phyloP scores from a whole-genome alignment of 345 rosid species.

The Pistacia vera region DNA sequence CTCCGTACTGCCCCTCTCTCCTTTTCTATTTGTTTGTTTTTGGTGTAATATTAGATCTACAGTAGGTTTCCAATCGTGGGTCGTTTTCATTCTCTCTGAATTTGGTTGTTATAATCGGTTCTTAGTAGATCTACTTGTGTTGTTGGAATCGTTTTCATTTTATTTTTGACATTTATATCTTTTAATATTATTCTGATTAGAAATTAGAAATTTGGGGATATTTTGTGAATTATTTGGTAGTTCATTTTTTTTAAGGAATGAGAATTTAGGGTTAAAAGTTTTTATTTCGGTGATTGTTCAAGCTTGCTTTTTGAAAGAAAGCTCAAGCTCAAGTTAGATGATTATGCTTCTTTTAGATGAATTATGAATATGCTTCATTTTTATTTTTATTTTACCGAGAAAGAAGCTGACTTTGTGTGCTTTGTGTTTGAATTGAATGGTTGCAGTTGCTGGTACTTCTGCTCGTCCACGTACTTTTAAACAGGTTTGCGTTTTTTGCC shows the following conservation, averaged over 20 bases:
- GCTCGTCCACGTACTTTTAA: constrained; percentile 82
- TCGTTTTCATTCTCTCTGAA: constrained; percentile 3
- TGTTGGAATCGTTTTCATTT: too few species aligned
- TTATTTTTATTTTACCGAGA: not conserved
- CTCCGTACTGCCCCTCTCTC: constrained; percentile 34
- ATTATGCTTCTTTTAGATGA: too few species aligned
- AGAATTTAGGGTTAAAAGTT: not conserved
- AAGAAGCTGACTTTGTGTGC: not conserved
- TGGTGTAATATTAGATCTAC: constrained; percentile 6
- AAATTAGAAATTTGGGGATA: too few species aligned
- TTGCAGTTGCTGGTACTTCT: constrained; percentile 88
- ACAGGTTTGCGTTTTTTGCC: constrained; percentile 43
- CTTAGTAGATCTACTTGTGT: not conserved
- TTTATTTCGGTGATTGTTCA: not conserved
- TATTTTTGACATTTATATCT: too few species aligned
- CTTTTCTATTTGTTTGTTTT: not conserved
- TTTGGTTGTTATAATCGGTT: not conserved
- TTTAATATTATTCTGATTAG: too few species aligned
- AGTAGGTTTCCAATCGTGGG: not conserved
- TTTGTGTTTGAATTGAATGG: constrained; percentile 11
- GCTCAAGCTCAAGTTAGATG: not conserved
- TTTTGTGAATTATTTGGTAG: not conserved
- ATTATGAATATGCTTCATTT: not conserved
- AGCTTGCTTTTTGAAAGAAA: not conserved
- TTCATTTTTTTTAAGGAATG: not conserved